phyloP scores from a whole-genome alignment of 768 basidiomycete species.

The Mycena amicta region DNA sequence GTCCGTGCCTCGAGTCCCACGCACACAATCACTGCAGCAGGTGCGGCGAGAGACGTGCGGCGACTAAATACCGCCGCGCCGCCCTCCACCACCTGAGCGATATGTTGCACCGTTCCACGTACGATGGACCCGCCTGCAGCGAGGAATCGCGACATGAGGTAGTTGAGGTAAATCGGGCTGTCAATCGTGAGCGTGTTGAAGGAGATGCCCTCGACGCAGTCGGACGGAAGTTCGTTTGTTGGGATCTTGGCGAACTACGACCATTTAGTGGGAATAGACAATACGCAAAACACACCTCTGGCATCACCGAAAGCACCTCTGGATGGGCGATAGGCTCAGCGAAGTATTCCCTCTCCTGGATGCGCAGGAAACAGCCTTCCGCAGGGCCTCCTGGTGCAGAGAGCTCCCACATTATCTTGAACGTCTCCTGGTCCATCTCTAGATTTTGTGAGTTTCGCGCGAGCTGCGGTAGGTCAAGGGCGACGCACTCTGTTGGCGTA shows the following conservation, averaged over 20 bases:
- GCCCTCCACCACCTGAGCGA: conserved; percentile 70
- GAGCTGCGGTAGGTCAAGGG: background rate
- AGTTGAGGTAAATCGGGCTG: conserved; percentile 68
- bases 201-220: conserved; percentile 47
- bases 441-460: background rate
- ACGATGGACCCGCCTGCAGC: conserved; percentile 62
- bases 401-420: conserved; percentile 73
- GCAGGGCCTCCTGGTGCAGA: conserved; percentile 59
- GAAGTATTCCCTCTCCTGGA: conserved; percentile 65
- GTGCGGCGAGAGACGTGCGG: conserved; percentile 27
- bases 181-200: conserved; percentile 77
- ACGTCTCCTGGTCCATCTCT: conserved; percentile 76
- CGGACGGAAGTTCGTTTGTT: conserved; percentile 35
- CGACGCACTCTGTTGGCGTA: conserved; percentile 55
- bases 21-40: conserved; percentile 69
- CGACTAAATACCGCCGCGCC: conserved; percentile 44
- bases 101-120: conserved; percentile 65
- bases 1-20: conserved; percentile 73
- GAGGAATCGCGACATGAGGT: conserved; percentile 68
- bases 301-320: conserved; percentile 55
- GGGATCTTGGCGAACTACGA: conserved; percentile 41
- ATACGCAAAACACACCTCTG: conserved; percentile 45
- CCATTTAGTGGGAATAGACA: conserved; percentile 12
- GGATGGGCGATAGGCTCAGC: conserved; percentile 40
- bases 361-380: conserved; percentile 65